Conservation (phyloP, 148 eudicot genomes). For the Chenopodium quinoa region DNA sequence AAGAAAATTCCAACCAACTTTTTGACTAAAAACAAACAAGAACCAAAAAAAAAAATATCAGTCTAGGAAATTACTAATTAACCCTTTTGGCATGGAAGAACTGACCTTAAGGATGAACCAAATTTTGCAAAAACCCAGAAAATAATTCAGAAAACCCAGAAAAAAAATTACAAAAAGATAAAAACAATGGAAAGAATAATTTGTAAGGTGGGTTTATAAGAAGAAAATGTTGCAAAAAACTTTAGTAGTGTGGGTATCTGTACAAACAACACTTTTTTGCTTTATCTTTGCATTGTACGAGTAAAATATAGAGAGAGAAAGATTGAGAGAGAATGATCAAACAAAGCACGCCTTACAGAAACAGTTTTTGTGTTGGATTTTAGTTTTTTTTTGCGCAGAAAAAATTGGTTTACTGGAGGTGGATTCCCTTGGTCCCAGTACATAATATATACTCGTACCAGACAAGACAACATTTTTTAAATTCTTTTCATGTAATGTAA, state of each 20-base stretch:
- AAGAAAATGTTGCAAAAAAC: background rate
- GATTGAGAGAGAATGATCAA: conserved; percentile 6
- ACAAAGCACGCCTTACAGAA: conserved; percentile 6
- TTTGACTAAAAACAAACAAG: background rate
- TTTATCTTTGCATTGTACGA: background rate
- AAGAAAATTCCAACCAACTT: conserved; percentile 13
- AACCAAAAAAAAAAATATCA: background rate
- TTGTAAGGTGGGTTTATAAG: conserved; percentile 6
- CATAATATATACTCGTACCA: conserved; percentile 2
- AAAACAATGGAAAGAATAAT: conserved; percentile 13
- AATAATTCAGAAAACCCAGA: background rate
- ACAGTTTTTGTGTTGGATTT: conserved; percentile 1
- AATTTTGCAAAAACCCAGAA: conserved; percentile 19
- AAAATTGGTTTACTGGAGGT: conserved; percentile 14
- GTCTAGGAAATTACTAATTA: background rate
- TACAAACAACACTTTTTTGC: conserved; percentile 22
- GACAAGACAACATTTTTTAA: conserved; percentile 12
- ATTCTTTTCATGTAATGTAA: background rate
- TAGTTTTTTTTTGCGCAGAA: background rate
- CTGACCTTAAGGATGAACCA: conserved; percentile 1
- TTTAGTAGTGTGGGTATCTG: conserved; percentile 28
- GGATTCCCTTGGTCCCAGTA: conserved; percentile 26
- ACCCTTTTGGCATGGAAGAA: background rate
- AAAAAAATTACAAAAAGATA: conserved; percentile 18
- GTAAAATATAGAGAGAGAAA: too few relatives aligned